Evolutionary conservation across 805 yeast genomes (phyloP).

Genomic region (Pichia thaimueangensis): DNA sequence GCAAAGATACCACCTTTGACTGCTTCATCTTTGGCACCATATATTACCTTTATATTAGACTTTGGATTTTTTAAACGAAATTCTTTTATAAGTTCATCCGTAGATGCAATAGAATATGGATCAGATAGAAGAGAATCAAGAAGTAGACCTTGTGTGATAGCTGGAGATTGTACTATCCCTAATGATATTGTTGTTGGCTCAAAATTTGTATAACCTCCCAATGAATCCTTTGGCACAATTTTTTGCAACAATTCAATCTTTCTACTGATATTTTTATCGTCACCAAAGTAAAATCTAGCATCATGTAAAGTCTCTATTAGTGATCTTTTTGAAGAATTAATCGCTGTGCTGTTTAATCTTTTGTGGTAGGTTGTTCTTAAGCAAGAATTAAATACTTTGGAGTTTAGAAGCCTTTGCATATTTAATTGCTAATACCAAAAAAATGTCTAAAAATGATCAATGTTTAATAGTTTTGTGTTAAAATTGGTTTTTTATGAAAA

Average conservation of each 20-base stretch:
- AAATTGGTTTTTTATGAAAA: too few relatives aligned
- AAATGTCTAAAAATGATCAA: too few relatives aligned
- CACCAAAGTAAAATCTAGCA: conserved; percentile 13
- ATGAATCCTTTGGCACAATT: conserved; percentile 12
- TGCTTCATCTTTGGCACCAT: conserved; percentile 11
- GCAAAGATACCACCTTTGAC: conserved; percentile 14
- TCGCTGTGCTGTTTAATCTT: conserved; percentile 3
- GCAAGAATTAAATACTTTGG: too few relatives aligned
- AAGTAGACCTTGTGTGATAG: conserved; percentile 19
- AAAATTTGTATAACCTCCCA: conserved; percentile 10
- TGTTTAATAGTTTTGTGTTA: too few relatives aligned
- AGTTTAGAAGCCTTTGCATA: background rate
- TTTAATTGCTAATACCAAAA: too few relatives aligned
- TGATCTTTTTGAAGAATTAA: too few relatives aligned
- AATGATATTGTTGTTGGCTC: conserved; percentile 22
- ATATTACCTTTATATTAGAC: conserved; percentile 14
- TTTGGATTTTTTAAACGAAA: conserved; percentile 9
- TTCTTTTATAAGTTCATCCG: conserved; percentile 12
- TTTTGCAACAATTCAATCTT: conserved; percentile 16
- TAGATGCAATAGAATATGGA: conserved; percentile 25
- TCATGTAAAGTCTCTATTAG: conserved; percentile 11
- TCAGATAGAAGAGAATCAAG: conserved; percentile 25
- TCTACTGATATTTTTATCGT: conserved; percentile 7
- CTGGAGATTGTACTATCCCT: conserved; percentile 24
- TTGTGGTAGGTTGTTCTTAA: too few relatives aligned